Base-by-base conservation (phyloP, 306 rosid genomes). In the Spatholobus suberectus region DNA sequence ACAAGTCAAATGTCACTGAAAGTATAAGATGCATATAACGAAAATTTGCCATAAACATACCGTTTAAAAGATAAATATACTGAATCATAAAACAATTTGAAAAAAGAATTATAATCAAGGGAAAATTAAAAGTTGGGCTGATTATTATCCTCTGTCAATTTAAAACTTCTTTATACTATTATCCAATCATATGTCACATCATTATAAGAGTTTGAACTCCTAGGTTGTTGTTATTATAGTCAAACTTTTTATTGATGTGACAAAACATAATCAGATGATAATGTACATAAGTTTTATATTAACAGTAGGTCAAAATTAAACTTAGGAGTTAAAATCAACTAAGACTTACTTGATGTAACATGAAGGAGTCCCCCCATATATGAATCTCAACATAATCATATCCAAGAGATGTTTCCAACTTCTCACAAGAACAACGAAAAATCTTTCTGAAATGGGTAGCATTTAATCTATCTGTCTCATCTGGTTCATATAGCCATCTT, bases 301-400 rank as follows among this genome's bases (percentile, higher is more conserved):
- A 70, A 67, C 20, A 66, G 12, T 47, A 40, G 11, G 58, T 15
- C 38, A 57, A 55, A 75, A 67, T 57, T 58, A 58, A 57, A 57
- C 26, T 44, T 23, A 5, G 7, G 20, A 20, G 41, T 21, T 17
- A 38, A 41, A 73, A 44, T 80, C 54, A 67, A 80, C 70, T 26
- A 82, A 66, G 57, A 70, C 93, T 87, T 88, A 92, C 99, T 89
- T 96, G 99, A 86, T 92, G 98, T 78, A 94, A 79, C 97, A 96
- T 96, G 90, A 96, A 96, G 38, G 97, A 94, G 83, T 96, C 96
- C 79, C 98, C 99, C 97, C 94, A 96, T 63, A 96, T 87, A 59
- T 89, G 81, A 65, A 96, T 23, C 92, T 92, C 98, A 41, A 92
- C 77, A 51, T 69, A 92, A 11, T 85, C 62, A 82, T 59, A 63